Base-by-base conservation (phyloP, 495 filamentous ascomycete genomes). In the Neurospora sp. region DNA sequence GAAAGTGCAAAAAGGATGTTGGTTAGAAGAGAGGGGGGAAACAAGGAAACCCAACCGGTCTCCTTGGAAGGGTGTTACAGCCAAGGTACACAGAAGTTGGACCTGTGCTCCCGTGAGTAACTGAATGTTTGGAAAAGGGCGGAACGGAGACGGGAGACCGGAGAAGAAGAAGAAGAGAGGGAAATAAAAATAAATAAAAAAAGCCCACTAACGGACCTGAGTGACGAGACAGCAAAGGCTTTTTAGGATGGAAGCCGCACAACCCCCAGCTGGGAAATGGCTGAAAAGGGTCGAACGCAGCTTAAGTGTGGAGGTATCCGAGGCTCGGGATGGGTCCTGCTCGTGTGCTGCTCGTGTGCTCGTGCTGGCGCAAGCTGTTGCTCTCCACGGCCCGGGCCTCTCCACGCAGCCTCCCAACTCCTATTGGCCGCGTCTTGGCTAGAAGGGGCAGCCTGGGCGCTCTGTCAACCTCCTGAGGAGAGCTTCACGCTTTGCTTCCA, bases 1-100 rank as follows among this genome's bases (percentile, higher is more conserved):
- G 31, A 65, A 31, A 18, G 14, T 31, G 14, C 69, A 39, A 12
- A 74, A 48, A 14, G 70, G 70, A 70, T 53, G 48, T 69, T 27
- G 69, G 41, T 70, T 40, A 70, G 42, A 41, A 20, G 42, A 69
- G 69, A 69, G 61, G 70, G 70, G 53, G 68, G 41, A 12, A 40
- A 69, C 37, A 72, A 71, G 18, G 61, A 71, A 48, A 35, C 53
- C 53, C 1, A 65, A 27, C 53, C 53, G 53, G 53, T 65, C 53
- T 65, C 53, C 53, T 65, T 65, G 53, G 53, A 65, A 65, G 53
- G 20, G 53, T 65, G 53, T 65, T 18, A 65, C 53, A 65, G 53
- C 53, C 27, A 65, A 65, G 53, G 27, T 65, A 37, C 74, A 71
- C 72, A 76, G 72, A 76, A 74, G 72, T 73, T 73, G 69, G 27